Percentiles rank a stretch among this genome's conserved stretches.
phyloP scores from a whole-genome alignment of 306 rosid species.

The Vicia faba region DNA sequence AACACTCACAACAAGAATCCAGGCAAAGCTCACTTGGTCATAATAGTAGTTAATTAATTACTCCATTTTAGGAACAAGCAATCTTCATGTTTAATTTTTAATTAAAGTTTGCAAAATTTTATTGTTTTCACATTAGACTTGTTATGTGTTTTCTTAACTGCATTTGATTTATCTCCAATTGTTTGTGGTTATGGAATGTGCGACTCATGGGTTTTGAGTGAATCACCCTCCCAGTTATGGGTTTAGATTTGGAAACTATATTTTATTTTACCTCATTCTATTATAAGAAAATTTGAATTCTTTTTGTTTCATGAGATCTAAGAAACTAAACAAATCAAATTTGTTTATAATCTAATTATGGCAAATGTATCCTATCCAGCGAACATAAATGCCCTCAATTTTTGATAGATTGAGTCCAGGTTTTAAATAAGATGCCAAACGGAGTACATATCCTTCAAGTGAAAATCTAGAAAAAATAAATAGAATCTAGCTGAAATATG shows the following conservation, averaged over 20 bases:
- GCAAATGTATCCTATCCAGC: no score
- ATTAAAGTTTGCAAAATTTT: slow-evolving; percentile 6
- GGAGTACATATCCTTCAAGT: no score
- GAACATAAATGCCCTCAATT: no score
- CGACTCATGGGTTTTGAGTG: not conserved
- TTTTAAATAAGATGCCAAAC: no score
- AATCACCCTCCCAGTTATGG: not conserved
- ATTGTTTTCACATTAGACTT: slow-evolving; percentile 12
- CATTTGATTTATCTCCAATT: slow-evolving; percentile 30
- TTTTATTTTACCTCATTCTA: no score
- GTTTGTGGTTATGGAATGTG: not conserved
- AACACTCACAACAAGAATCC: slow-evolving; percentile 35
- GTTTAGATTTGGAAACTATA: not conserved
- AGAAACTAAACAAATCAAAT: no score
- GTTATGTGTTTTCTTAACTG: slow-evolving; percentile 1
- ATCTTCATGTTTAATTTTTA: not conserved
- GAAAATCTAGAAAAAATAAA: no score
- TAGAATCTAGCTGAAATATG: no score
- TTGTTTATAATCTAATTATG: no score
- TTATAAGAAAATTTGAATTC: no score
- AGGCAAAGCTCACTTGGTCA: slow-evolving; percentile 31
- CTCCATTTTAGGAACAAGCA: not conserved
- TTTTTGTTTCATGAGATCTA: no score
- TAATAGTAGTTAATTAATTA: slow-evolving; percentile 12
- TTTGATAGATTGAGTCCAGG: no score